These are phyloP conservation scores for Termitomyces sp. DNA, from an alignment of 768 basidiomycete species.

Conservation along the genomic window DNA sequence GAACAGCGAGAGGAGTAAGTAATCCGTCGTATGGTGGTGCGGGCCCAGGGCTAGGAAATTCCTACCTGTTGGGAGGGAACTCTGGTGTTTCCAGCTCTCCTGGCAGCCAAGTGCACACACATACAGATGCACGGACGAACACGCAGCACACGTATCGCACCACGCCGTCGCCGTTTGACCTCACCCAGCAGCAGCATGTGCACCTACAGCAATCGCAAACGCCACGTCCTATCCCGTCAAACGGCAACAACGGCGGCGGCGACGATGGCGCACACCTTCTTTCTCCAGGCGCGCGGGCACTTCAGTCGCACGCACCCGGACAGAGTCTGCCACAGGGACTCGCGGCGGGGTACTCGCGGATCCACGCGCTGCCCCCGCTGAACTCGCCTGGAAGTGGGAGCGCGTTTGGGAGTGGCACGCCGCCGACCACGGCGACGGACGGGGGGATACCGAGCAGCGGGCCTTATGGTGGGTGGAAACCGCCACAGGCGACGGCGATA, in stretches of 20 bases:
- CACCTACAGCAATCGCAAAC: constrained; percentile 25
- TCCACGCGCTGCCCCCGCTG: constrained; percentile 64
- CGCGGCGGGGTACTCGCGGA: constrained; percentile 84
- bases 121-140: constrained; percentile 33
- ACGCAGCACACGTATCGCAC: constrained; percentile 35
- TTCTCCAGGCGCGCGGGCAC: constrained; percentile 70
- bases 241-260: constrained; percentile 3
- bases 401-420: constrained; percentile 15
- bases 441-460: constrained; percentile 18
- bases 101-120: constrained; percentile 28
- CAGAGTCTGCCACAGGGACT: constrained; percentile 90
- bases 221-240: constrained; percentile 25
- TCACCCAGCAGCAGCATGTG: constrained; percentile 31
- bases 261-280: constrained; percentile 29
- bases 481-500: constrained; percentile 8
- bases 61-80: neutral
- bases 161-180: constrained; percentile 39
- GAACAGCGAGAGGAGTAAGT: constrained; percentile 25
- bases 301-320: constrained; percentile 85
- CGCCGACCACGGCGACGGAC: constrained; percentile 4
- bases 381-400: constrained; percentile 27
- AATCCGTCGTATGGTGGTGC: constrained; percentile 19
- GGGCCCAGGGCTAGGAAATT: neutral
- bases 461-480: constrained; percentile 23
- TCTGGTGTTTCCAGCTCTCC: constrained; percentile 23